phyloP scores from a whole-genome alignment of 2,329 filamentous ascomycete genomes.

The Epichloe bromicola region DNA sequence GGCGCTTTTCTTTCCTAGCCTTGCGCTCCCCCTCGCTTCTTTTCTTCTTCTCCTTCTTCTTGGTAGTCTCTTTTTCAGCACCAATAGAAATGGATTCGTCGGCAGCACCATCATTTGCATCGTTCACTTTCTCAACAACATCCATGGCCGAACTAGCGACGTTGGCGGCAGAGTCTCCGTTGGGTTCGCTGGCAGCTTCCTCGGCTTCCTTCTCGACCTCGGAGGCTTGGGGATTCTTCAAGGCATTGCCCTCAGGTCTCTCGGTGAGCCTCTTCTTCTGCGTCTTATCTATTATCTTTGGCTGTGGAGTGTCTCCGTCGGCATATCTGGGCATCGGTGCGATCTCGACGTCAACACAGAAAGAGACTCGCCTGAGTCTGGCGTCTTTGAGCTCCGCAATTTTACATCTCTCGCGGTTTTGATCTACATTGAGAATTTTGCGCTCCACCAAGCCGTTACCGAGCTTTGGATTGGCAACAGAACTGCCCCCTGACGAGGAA shows the following conservation, averaged over 20 bases:
- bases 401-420: slow-evolving; percentile 61
- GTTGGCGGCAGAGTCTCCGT: neutral
- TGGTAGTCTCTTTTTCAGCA: slow-evolving; percentile 34
- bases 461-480: slow-evolving; percentile 15
- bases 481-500: slow-evolving; percentile 48
- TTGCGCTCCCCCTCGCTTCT: slow-evolving; percentile 80
- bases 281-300: slow-evolving; percentile 30
- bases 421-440: slow-evolving; percentile 74
- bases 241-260: slow-evolving; percentile 59
- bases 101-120: slow-evolving; percentile 15
- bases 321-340: slow-evolving; percentile 71
- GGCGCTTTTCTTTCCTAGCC: slow-evolving; percentile 79
- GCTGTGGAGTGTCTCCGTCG: slow-evolving; percentile 38
- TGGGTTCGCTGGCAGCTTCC: slow-evolving; percentile 7
- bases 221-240: slow-evolving; percentile 51
- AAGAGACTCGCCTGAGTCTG: slow-evolving; percentile 78
- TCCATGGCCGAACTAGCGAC: neutral
- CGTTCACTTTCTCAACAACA: slow-evolving; percentile 9
- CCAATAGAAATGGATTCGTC: slow-evolving; percentile 5
- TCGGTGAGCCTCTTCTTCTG: slow-evolving; percentile 53
- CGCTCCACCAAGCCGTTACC: slow-evolving; percentile 64
- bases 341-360: slow-evolving; percentile 95
- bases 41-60: slow-evolving; percentile 94
- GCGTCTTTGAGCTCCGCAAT: slow-evolving; percentile 67
- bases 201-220: slow-evolving; percentile 35